Evolutionary conservation across 129 eudicot species (phyloP).

Genomic region (Tagetes patula): DNA sequence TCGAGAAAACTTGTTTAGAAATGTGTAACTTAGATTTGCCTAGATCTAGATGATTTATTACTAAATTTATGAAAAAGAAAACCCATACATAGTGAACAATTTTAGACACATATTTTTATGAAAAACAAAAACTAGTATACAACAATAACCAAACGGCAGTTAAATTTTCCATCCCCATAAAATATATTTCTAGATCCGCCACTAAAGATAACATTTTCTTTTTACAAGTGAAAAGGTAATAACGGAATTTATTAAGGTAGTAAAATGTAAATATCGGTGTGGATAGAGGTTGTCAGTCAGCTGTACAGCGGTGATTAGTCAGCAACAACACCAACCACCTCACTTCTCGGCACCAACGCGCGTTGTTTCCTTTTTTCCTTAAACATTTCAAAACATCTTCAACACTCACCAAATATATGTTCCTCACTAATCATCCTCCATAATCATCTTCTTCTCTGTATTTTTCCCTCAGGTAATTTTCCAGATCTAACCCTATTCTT

Average conservation of each 20-base stretch:
- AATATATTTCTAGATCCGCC: too few relatives aligned
- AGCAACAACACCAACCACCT: conserved; percentile 31
- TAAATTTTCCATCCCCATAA: too few relatives aligned
- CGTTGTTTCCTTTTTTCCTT: conserved; percentile 20
- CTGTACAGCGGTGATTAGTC: conserved; percentile 36
- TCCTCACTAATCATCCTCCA: not conserved
- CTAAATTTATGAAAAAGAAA: too few relatives aligned
- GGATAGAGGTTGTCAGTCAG: conserved; percentile 21
- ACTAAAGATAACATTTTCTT: too few relatives aligned
- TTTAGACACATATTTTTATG: too few relatives aligned
- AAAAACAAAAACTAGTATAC: too few relatives aligned
- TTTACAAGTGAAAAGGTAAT: not conserved
- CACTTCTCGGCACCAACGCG: conserved; percentile 29
- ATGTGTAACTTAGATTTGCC: too few relatives aligned
- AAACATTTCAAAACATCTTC: not conserved
- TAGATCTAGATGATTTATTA: too few relatives aligned
- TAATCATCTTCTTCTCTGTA: not conserved
- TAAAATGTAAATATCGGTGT: conserved; percentile 19
- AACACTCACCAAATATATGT: not conserved
- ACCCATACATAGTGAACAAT: too few relatives aligned
- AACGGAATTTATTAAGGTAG: conserved; percentile 19
- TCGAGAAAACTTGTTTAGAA: too few relatives aligned
- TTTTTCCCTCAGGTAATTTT: conserved; percentile 12
- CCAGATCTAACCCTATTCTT: not conserved
- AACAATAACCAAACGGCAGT: too few relatives aligned